phyloP scores from a whole-genome alignment of 257 asterid genomes.

The Marsdenia floribunda region DNA sequence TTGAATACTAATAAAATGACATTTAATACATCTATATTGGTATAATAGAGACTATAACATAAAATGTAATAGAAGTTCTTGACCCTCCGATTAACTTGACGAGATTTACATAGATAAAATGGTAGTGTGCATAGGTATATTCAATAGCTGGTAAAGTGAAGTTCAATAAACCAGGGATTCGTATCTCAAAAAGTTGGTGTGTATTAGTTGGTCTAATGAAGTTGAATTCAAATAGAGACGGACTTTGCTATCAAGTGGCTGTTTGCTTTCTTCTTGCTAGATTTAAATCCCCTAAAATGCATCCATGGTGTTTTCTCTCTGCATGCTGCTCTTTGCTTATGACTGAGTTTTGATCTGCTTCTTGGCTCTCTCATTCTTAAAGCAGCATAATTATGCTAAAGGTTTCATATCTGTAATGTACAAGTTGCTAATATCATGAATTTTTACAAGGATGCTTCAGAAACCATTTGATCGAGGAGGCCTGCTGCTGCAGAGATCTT shows the following conservation, averaged over 20 bases:
- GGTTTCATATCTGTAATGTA: too few relatives aligned
- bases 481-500: not conserved
- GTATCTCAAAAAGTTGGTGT: not conserved
- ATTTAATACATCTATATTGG: too few relatives aligned
- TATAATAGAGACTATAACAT: too few relatives aligned
- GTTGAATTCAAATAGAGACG: not conserved
- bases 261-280: not conserved
- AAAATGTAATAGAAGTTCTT: not conserved
- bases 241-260: not conserved
- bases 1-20: too few relatives aligned
- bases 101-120: not conserved
- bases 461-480: not conserved
- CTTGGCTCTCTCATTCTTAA: not conserved
- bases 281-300: not conserved
- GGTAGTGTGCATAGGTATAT: not conserved
- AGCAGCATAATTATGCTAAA: too few relatives aligned
- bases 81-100: not conserved
- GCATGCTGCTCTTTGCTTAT: not conserved
- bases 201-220: not conserved
- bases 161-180: not conserved
- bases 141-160: not conserved
- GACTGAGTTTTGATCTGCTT: not conserved
- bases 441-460: not conserved
- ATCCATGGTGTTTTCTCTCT: not conserved
- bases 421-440: too few relatives aligned